Conservation (phyloP, 805 yeast species). For the Metschnikowia vanudenii region DNA sequence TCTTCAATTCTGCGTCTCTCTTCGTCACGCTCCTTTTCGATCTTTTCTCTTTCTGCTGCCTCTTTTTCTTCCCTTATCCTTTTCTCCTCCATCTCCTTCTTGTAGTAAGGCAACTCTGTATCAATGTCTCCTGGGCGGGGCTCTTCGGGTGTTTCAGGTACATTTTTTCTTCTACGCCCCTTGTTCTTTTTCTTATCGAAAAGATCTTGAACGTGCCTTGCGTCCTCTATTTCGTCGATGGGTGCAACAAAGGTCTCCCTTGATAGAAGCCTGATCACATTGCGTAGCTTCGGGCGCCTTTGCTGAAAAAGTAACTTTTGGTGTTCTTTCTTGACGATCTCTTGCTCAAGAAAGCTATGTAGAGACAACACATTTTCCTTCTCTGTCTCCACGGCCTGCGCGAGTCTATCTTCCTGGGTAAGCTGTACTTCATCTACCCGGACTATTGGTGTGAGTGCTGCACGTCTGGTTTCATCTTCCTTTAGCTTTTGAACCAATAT, state of each 20-base stretch:
- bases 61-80: constrained; percentile 23
- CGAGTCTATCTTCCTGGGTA: constrained; percentile 70
- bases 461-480: constrained; percentile 61
- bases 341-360: constrained; percentile 79
- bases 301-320: constrained; percentile 72
- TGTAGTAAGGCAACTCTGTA: constrained; percentile 26
- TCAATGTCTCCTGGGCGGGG: constrained; percentile 35
- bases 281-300: constrained; percentile 57
- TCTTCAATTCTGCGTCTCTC: constrained; percentile 10
- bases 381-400: constrained; percentile 89
- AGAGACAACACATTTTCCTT: constrained; percentile 69
- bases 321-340: constrained; percentile 70
- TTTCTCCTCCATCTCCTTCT: constrained; percentile 26
- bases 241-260: constrained; percentile 57
- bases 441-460: constrained; percentile 44
- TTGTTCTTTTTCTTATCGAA: constrained; percentile 39
- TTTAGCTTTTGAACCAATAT: constrained; percentile 72
- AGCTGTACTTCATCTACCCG: constrained; percentile 46
- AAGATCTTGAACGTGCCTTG: constrained; percentile 39
- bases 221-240: constrained; percentile 55
- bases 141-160: constrained; percentile 25
- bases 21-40: constrained; percentile 9
- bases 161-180: constrained; percentile 43
- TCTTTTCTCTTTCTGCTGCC: constrained; percentile 17
- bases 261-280: constrained; percentile 55